Base-by-base conservation (phyloP, 139 green algal species). In the Chlamydomonas sp. region DNA sequence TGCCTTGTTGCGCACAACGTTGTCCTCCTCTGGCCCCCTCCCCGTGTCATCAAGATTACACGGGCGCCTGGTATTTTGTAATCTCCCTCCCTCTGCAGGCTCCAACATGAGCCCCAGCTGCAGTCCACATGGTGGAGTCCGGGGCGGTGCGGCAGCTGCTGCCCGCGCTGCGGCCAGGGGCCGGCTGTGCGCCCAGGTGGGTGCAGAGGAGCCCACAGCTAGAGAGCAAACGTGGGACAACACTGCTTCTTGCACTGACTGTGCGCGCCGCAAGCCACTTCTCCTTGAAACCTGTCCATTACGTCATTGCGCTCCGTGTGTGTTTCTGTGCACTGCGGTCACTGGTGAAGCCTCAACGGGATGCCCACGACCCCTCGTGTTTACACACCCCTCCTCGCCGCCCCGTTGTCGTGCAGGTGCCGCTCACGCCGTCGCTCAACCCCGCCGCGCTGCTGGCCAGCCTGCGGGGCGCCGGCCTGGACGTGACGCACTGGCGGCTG, bases 121-220 rank as follows among this genome's bases (percentile, higher is more conserved):
- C n/a, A n/a, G n/a, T n/a, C n/a, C n/a, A n/a, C n/a, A n/a, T n/a
- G n/a, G n/a, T n/a, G n/a, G 61, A 73, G 10, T 4, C 59, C 18
- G 87, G 31, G 10, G 83, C 83, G 58, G 18, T 91, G 66, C 20
- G n/a, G 15, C 84, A 94, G 64, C 73, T 90, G 74, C 75, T 73
- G 86, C 20, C 62, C 5, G 89, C 91, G 77, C 83, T 95, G 67
- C 88, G 73, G 78, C 87, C 90, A 0, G 90, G 88, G 2, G 92
- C 0, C 59, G 69, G 62, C 67, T 95, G 67, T 93, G 88, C 49
- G 72, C 85, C 12, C 87, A 95, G 79, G 91, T 90, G 73, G 69
- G 75, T 8, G 57, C 80, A 5, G 15, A 59, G 20, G 5, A 5
- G 15, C 31, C 60, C 9, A 57, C 69, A 31, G 64, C 69, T 16